Evolutionary conservation across 192 early-diverging fungal genomes (phyloP).

Genomic region (Mortierella alpina): DNA sequence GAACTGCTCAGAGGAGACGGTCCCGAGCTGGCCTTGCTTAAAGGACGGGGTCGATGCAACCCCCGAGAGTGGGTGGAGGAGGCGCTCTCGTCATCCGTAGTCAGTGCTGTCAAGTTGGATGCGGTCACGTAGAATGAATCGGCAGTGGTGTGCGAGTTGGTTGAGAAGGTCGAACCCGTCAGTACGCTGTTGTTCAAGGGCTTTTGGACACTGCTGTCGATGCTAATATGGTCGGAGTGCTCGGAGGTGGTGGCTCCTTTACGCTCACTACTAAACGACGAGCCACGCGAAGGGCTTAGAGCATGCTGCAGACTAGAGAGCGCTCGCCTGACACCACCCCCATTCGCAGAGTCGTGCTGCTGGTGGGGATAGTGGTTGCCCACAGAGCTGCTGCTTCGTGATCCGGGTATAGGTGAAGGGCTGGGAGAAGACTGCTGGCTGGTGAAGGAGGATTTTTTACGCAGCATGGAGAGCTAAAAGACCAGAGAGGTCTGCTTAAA

Average conservation of each 20-base stretch:
- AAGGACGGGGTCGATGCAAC: slow-evolving; percentile 12
- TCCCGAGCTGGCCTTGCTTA: slow-evolving; percentile 27
- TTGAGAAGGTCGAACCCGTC: slow-evolving; percentile 20
- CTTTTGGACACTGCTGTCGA: background rate
- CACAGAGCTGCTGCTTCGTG: slow-evolving; percentile 23
- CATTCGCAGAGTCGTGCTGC: background rate
- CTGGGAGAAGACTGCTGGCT: slow-evolving; percentile 22
- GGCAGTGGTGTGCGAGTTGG: slow-evolving; percentile 34
- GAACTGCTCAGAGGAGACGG: slow-evolving; percentile 21
- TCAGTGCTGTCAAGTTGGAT: slow-evolving; percentile 21
- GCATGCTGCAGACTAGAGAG: slow-evolving; percentile 33
- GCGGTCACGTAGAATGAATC: slow-evolving; percentile 30
- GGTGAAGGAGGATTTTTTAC: slow-evolving; percentile 44
- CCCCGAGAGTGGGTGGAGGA: slow-evolving; percentile 17
- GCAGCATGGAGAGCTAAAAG: slow-evolving; percentile 24
- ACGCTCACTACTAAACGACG: background rate
- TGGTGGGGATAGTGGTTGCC: slow-evolving; percentile 10
- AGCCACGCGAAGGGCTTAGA: slow-evolving; percentile 19
- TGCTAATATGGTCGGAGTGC: background rate
- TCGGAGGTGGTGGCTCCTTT: background rate
- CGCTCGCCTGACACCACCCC: slow-evolving; percentile 31
- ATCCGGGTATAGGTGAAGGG: slow-evolving; percentile 12
- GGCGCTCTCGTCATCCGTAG: slow-evolving; percentile 40
- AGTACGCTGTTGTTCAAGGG: background rate
- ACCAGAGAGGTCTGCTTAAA: background rate